phyloP scores from a whole-genome alignment of 208 protist genomes.

The Crithidia mellificae region DNA sequence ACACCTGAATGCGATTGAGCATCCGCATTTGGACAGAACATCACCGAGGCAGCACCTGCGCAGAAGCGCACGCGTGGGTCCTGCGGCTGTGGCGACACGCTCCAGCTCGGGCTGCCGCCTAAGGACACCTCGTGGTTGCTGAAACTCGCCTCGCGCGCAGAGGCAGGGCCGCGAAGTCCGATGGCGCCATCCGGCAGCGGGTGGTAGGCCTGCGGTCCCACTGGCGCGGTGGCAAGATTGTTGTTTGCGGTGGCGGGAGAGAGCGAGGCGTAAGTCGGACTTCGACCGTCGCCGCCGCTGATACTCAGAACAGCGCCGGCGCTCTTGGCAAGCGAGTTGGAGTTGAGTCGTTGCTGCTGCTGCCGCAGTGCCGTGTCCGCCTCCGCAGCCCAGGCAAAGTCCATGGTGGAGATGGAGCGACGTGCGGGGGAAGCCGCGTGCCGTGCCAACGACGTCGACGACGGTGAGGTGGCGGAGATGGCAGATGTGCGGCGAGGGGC shows the following conservation, averaged over 20 bases:
- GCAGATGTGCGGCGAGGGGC: background rate
- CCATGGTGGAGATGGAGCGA: constrained; percentile 33
- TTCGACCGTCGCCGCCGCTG: no score
- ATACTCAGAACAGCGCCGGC: no score
- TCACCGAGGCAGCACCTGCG: background rate
- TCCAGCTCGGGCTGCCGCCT: constrained; percentile 12
- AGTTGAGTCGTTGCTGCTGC: constrained; percentile 49
- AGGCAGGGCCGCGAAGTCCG: background rate
- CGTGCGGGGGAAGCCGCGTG: background rate
- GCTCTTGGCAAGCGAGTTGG: background rate
- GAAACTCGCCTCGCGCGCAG: background rate
- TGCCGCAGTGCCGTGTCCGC: constrained; percentile 35
- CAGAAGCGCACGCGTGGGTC: constrained; percentile 18
- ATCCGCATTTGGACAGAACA: no score
- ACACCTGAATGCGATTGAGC: no score
- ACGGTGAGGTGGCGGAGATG: no score
- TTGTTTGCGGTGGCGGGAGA: background rate
- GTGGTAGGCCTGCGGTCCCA: constrained; percentile 5
- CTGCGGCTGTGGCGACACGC: constrained; percentile 33
- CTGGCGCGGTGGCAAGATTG: background rate
- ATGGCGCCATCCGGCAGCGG: constrained; percentile 3
- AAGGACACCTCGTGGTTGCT: background rate
- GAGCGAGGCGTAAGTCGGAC: constrained; percentile 13
- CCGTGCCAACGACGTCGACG: no score
- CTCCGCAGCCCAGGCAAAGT: constrained; percentile 55